Percentiles rank a stretch among this genome's conserved stretches.
phyloP scores from a whole-genome alignment of 2,329 filamentous ascomycete species.

The Talaromyces sp. region DNA sequence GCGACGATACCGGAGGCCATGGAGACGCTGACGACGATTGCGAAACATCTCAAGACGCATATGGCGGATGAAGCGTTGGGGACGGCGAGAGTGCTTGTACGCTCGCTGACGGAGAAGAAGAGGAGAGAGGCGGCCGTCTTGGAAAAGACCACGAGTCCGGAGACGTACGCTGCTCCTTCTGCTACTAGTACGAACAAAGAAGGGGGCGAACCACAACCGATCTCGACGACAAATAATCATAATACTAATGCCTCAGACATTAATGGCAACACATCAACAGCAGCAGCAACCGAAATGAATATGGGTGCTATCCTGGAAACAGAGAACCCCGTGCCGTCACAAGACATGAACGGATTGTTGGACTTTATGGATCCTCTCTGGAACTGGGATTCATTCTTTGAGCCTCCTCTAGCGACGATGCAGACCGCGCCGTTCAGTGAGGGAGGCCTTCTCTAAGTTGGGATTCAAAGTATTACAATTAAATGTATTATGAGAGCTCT shows the following conservation, averaged over 20 bases:
- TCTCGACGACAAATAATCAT: neutral
- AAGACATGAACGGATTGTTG: neutral
- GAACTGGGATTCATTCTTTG: conserved; percentile 21
- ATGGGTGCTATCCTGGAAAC: neutral
- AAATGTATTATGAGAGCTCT: neutral
- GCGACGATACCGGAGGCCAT: conserved; percentile 37
- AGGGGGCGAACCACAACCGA: neutral
- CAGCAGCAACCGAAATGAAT: neutral
- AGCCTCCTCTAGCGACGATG: conserved; percentile 6
- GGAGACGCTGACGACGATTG: conserved; percentile 40
- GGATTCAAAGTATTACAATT: neutral
- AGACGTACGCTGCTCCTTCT: neutral
- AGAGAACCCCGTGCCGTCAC: neutral
- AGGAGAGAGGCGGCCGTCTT: conserved; percentile 25
- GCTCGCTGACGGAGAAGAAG: conserved; percentile 30
- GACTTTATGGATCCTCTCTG: conserved; percentile 19
- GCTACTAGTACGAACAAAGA: neutral
- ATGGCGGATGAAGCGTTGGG: conserved; percentile 36
- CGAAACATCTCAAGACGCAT: conserved; percentile 32
- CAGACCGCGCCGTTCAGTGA: neutral
- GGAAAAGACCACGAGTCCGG: conserved; percentile 19
- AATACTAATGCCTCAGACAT: neutral
- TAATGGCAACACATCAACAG: neutral
- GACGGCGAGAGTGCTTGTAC: conserved; percentile 27
- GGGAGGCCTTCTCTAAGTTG: neutral